A percentile compares a stretch with the other conserved stretches of the same genome.
phyloP scores from a whole-genome alignment of 2,329 filamentous ascomycete species.

The Thelonectria discophora region DNA sequence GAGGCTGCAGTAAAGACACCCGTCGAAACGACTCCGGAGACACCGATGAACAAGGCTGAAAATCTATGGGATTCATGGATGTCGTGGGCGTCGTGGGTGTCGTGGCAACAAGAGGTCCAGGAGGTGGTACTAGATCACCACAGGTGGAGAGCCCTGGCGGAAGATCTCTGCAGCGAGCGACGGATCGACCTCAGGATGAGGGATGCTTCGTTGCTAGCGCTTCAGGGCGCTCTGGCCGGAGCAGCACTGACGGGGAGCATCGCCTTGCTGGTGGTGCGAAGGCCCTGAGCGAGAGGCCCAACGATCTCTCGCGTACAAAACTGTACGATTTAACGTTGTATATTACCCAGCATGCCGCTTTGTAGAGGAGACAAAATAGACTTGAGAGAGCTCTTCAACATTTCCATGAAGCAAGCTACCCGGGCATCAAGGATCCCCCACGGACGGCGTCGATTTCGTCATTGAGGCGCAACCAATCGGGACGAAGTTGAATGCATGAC shows the following conservation, averaged over 20 bases:
- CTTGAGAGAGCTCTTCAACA: conserved; percentile 1
- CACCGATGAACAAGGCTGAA: neutral
- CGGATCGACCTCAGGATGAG: conserved; percentile 70
- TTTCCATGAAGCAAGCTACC: neutral
- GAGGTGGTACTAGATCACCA: conserved; percentile 53
- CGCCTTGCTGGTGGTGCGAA: conserved; percentile 57
- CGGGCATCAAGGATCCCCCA: conserved; percentile 10
- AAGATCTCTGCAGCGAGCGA: conserved; percentile 73
- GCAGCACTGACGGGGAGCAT: conserved; percentile 67
- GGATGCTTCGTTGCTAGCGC: conserved; percentile 73
- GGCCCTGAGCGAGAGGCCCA: conserved; percentile 35
- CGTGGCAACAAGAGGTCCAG: conserved; percentile 50
- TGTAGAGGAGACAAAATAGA: conserved; percentile 5
- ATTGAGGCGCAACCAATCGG: conserved; percentile 20
- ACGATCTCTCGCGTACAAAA: conserved; percentile 16
- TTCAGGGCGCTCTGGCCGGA: conserved; percentile 74
- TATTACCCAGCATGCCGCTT: conserved; percentile 19
- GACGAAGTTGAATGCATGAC: conserved; percentile 19
- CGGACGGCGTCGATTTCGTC: conserved; percentile 8
- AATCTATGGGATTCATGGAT: conserved; percentile 13
- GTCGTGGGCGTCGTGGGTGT: conserved; percentile 3
- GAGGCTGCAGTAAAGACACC: conserved; percentile 23
- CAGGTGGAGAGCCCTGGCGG: conserved; percentile 58
- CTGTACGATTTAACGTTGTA: conserved; percentile 37
- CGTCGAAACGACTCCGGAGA: neutral